Evolutionary conservation across 2,329 filamentous ascomycete genomes (phyloP).

Genomic region (Epichloe baconii): DNA sequence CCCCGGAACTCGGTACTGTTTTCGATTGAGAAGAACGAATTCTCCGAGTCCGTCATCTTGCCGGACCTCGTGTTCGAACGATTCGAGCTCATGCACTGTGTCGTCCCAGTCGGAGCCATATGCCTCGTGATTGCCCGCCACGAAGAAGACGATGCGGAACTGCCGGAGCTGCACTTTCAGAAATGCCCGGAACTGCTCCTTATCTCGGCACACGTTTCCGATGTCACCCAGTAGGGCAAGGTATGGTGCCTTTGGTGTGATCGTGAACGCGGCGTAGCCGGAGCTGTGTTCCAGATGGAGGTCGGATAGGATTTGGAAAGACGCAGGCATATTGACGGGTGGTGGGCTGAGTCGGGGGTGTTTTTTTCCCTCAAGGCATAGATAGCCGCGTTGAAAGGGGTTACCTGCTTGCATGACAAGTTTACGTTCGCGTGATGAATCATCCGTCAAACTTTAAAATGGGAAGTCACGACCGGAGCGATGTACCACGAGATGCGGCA

Average conservation of each 20-base stretch:
- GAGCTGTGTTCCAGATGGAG: conserved; percentile 39
- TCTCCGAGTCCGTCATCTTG: conserved; percentile 18
- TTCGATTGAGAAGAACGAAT: conserved; percentile 26
- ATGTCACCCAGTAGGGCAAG: conserved; percentile 47
- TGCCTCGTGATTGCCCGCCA: conserved; percentile 44
- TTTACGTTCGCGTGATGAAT: too few species aligned
- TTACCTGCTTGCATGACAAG: too few species aligned
- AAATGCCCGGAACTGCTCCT: conserved; percentile 30
- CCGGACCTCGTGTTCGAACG: conserved; percentile 16
- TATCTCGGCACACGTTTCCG: conserved; percentile 27
- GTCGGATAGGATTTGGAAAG: conserved; percentile 33
- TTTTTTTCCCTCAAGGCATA: not conserved
- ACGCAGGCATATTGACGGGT: not conserved
- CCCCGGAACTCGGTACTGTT: conserved; percentile 12
- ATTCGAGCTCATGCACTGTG: conserved; percentile 15
- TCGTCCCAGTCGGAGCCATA: conserved; percentile 29
- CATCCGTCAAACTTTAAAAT: too few species aligned
- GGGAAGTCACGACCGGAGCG: too few species aligned
- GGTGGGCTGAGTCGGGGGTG: too few species aligned
- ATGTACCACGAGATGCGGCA: conserved; percentile 30
- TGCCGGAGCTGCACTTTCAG: conserved; percentile 31
- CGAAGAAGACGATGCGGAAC: conserved; percentile 37
- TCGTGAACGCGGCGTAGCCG: conserved; percentile 37
- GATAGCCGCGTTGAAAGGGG: not conserved
- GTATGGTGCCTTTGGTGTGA: conserved; percentile 32